Evolutionary conservation across 1,284 basidiomycete genomes (phyloP), one percentile per base, ranked within the genome.

Genomic region (Stygiomarasmius scandens): DNA sequence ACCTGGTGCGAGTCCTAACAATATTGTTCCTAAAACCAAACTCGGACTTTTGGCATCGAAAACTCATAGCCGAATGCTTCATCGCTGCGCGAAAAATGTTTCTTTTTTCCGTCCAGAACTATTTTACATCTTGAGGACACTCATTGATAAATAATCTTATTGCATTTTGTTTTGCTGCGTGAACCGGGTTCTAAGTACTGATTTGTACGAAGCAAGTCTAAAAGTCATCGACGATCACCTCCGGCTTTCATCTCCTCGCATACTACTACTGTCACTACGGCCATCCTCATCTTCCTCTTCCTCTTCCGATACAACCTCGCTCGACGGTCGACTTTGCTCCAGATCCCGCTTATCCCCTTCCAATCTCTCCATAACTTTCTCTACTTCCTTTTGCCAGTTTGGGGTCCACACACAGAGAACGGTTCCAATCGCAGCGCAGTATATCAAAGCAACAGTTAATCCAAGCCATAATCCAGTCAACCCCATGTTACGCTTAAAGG

Each of bases 401-500:
- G 58, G 58, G 22, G 79, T 77, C 38, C 60, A 63, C 46, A 81
- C 19, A 50, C 71, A 77, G 22, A 84, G 59, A 60, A 71, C 74
- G 3, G 72, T 68, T 14, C 77, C 77, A 2, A 75, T 27, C 1
- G 66, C 58, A 1, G 74, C 68, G 51, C 68, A 65, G 66, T 75
- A 80, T 20, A 77, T 61, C 56, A 83, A 72, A 9, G 80, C 75
- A 14, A 79, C 58, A 3, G 79, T 82, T 9, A 84, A 67, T 49
- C 83, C 83, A 56, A 78, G 68, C 82, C 82, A 84, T 14, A 84
- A 65, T 3, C 82, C 82, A 14, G 70, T 65, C 20, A 85, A 73
- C 3, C 66, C 69, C 70, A 77, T 71, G 34, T 71, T 59, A 10
- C 62, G 67, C 61, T 69, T 69, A 67, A 84, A 83, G 2, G 82